Percentiles rank a stretch among this genome's conserved stretches.
phyloP scores from a whole-genome alignment of 2,329 filamentous ascomycete species.

The Penicillium sp. region DNA sequence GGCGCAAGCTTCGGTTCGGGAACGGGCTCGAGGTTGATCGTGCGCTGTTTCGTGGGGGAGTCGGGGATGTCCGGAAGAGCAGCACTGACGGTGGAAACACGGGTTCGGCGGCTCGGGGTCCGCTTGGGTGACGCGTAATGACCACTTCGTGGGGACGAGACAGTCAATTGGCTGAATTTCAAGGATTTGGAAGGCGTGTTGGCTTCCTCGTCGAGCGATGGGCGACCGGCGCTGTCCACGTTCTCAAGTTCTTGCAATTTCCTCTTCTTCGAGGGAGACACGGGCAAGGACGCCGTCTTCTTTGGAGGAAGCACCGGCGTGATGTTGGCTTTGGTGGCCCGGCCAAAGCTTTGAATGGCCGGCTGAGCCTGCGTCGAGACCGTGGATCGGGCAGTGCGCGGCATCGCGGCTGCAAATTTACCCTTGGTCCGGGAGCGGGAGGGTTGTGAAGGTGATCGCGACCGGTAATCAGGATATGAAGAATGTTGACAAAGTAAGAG shows the following conservation, averaged over 20 bases:
- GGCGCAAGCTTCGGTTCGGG: constrained; percentile 21
- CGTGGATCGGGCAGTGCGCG: constrained; percentile 25
- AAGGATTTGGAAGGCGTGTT: constrained; percentile 31
- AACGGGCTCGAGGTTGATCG: constrained; percentile 14
- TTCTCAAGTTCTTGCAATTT: constrained; percentile 32
- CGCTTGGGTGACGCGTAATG: constrained; percentile 23
- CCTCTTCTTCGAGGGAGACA: constrained; percentile 37
- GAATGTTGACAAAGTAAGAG: constrained; percentile 18
- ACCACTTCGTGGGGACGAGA: constrained; percentile 29
- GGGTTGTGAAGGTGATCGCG: not conserved
- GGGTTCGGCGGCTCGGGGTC: constrained; percentile 39
- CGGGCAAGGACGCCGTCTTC: constrained; percentile 26
- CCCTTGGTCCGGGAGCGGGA: constrained; percentile 4
- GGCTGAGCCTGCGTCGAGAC: constrained; percentile 29
- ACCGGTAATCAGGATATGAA: not conserved
- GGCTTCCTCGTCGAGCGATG: constrained; percentile 14
- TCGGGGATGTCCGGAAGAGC: constrained; percentile 12
- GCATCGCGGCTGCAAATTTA: constrained; percentile 26
- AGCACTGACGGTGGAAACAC: constrained; percentile 37
- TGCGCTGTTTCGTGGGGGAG: constrained; percentile 26
- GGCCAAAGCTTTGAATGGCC: constrained; percentile 43
- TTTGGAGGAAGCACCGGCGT: constrained; percentile 26
- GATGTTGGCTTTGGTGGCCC: constrained; percentile 39
- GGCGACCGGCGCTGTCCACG: constrained; percentile 23
- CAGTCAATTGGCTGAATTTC: constrained; percentile 26